phyloP scores from a whole-genome alignment of 1,284 basidiomycete species.

The Mrakiaceae sp. region DNA sequence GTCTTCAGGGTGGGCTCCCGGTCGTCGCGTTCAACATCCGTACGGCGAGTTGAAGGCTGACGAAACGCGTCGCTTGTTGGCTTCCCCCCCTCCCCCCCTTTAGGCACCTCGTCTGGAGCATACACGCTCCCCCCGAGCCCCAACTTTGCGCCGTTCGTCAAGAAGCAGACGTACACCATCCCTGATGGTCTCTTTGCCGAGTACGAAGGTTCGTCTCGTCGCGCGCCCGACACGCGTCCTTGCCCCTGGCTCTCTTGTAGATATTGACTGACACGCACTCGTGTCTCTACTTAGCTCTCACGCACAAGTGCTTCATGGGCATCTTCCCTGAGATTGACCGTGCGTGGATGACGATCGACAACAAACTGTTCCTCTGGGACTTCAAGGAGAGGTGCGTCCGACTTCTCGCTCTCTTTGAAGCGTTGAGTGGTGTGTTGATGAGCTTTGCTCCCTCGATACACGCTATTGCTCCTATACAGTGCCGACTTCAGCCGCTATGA shows the following conservation, averaged over 20 bases:
- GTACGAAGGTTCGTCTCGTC: slow-evolving; percentile 52
- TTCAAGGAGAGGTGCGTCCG: slow-evolving; percentile 69
- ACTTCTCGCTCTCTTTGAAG: neutral
- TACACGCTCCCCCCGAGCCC: slow-evolving; percentile 69
- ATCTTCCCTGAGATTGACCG: slow-evolving; percentile 86
- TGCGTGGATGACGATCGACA: slow-evolving; percentile 91
- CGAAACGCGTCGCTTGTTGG: neutral
- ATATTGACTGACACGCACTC: slow-evolving; percentile 17
- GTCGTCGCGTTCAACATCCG: neutral
- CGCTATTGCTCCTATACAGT: slow-evolving; percentile 33
- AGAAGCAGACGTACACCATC: slow-evolving; percentile 59
- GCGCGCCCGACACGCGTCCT: slow-evolving; percentile 21
- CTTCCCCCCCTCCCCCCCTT: no score
- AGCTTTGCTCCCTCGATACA: neutral
- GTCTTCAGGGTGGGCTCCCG: slow-evolving; percentile 11
- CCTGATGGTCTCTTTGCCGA: slow-evolving; percentile 73
- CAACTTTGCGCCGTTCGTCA: slow-evolving; percentile 67
- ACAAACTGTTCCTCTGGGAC: slow-evolving; percentile 93
- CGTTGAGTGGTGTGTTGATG: neutral
- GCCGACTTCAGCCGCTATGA: slow-evolving; percentile 78
- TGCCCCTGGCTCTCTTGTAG: slow-evolving; percentile 39
- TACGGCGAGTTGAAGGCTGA: neutral
- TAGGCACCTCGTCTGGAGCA: slow-evolving; percentile 47
- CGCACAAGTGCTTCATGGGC: slow-evolving; percentile 50
- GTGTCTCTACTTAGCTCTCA: slow-evolving; percentile 21